These are phyloP conservation scores for Tanozyma kutaoensis DNA, from an alignment of 805 yeast species.

Conservation along the genomic window DNA sequence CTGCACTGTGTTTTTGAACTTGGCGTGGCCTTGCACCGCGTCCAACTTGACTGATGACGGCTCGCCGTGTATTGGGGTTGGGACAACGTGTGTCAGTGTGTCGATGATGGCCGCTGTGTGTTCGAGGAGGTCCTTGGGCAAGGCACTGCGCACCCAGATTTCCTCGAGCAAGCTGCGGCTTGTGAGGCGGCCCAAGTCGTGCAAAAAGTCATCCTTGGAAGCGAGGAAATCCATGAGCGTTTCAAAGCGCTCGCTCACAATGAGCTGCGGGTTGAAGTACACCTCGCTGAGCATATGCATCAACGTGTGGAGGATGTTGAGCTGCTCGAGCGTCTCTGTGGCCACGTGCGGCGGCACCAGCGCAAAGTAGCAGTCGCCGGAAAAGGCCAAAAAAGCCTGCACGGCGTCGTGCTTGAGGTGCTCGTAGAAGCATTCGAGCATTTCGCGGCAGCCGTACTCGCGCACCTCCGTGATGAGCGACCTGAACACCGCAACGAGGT, in stretches of 20 bases:
- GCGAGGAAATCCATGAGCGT: slow-evolving; percentile 29
- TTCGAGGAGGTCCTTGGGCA: slow-evolving; percentile 34
- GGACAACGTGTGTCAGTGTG: slow-evolving; percentile 1
- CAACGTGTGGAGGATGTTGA: slow-evolving; percentile 29
- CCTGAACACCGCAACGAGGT: slow-evolving; percentile 40
- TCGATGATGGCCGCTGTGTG: slow-evolving; percentile 24
- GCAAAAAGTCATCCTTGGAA: slow-evolving; percentile 13
- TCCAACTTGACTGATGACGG: no score
- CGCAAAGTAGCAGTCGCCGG: no score
- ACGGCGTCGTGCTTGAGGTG: slow-evolving; percentile 13
- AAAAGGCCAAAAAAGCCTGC: not conserved
- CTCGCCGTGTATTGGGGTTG: no score
- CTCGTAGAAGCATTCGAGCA: slow-evolving; percentile 8
- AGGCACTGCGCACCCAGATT: slow-evolving; percentile 29
- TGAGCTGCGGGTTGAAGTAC: slow-evolving; percentile 37
- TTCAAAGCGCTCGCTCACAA: slow-evolving; percentile 31
- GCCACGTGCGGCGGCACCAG: slow-evolving; percentile 6
- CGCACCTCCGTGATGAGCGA: slow-evolving; percentile 43
- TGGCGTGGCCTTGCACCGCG: slow-evolving; percentile 37
- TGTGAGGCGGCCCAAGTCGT: slow-evolving; percentile 31
- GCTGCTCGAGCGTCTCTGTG: slow-evolving; percentile 17
- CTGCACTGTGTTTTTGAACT: slow-evolving; percentile 49
- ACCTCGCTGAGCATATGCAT: slow-evolving; percentile 42
- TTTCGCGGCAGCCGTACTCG: slow-evolving; percentile 22
- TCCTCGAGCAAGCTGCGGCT: slow-evolving; percentile 47